Base-by-base conservation (phyloP, 129 eudicot species). In the Flaveria robusta region DNA sequence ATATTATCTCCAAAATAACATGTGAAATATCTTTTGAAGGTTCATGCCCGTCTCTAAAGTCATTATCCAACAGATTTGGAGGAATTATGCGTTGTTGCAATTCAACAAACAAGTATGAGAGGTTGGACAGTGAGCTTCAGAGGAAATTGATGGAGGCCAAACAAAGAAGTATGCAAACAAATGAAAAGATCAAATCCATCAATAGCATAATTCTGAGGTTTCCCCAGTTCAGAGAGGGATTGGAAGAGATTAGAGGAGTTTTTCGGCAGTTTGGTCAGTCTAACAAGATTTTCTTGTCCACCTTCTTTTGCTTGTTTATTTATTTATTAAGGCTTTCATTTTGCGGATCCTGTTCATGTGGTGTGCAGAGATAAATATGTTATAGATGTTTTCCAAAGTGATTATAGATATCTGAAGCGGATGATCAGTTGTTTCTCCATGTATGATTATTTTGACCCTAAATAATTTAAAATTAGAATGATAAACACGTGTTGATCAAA, bases 231-330 rank as follows among this genome's bases (percentile, higher is more conserved):
- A 81, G 78, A 82, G 81, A 77, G 39, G 90, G 87, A 73, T 37
- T 90, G 69, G 81, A 83, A 62, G 87, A 87, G 80, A 85, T 87
- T 9, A 84, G 83, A 77, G 77, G 78, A 49, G 77, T 87, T 37
- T 90, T 90, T 84, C 80, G 82, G 65, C 86, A 87, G n/a, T 87
- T 45, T 72, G 96, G 92, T 87, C 47, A 87, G 96, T 74, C 72
- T 49, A 20, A 43, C 68, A 72, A 72, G n/a, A 68, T 42, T 29
- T 27, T 29, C 50, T 29, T 50, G 4, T 20, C 12, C 9, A 51
- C 46, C 14, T 3, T 60, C 12, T 74, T 78, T 16, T 52, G 37
- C 13, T 74, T 78, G 60, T 34, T 22, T n/a, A n/a, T n/a, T 39
- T 62, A 37, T 14, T 19, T 69, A 12, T 42, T 31, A 22, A 4